These are phyloP conservation scores for Rauvolfia tetraphylla DNA, from an alignment of 257 asterid genomes.

Conservation along the genomic window DNA sequence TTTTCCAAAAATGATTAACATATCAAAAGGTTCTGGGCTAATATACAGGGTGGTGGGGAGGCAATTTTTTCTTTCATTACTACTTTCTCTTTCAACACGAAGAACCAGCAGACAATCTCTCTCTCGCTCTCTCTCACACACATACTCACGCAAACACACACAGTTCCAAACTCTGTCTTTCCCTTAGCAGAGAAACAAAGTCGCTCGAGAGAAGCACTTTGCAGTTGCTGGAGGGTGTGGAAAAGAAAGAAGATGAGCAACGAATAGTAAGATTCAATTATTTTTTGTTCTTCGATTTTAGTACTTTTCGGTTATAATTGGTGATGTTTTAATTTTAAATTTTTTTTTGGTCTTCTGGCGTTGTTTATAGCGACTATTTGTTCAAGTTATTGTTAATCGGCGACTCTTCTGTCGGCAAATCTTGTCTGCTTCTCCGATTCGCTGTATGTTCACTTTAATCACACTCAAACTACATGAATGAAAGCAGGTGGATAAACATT, in stretches of 20 bases:
- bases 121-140: background rate
- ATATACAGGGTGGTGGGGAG: background rate
- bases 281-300: background rate
- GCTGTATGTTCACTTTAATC: conserved; percentile 37
- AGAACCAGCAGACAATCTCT: background rate
- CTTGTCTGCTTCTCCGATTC: conserved; percentile 55
- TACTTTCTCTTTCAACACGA: background rate
- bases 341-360: background rate
- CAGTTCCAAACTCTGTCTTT: background rate
- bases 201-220: background rate
- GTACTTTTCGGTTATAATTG: background rate
- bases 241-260: conserved; percentile 32
- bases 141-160: background rate
- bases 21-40: background rate
- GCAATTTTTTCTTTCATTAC: background rate
- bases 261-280: conserved; percentile 34
- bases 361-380: conserved; percentile 43
- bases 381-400: conserved; percentile 55
- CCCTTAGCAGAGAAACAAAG: background rate
- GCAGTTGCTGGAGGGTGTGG: background rate
- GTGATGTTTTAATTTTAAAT: background rate
- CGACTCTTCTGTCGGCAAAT: conserved; percentile 55
- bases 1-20: background rate
- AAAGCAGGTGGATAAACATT: conserved; percentile 2
- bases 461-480: background rate